Percentiles rank a stretch among this genome's conserved stretches.
Evolutionary conservation across 257 asterid genomes (phyloP).

Genomic region (Nemophila menziesii): DNA sequence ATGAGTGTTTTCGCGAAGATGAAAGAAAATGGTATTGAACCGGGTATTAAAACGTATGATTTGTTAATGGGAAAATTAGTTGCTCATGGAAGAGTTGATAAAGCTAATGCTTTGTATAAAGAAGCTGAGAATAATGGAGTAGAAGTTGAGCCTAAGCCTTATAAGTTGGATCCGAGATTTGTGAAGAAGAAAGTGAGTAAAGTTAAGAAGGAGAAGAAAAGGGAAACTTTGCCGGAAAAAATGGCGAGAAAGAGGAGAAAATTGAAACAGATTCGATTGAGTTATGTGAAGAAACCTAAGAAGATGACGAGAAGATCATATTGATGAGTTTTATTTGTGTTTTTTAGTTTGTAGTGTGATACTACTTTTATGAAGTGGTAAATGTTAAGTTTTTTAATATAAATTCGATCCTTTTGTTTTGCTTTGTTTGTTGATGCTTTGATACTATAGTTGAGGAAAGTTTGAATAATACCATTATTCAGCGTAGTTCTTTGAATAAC

Average conservation of each 20-base stretch:
- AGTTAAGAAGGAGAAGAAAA: slow-evolving; percentile 71
- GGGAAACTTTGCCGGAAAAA: slow-evolving; percentile 89
- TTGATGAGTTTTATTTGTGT: slow-evolving; percentile 21
- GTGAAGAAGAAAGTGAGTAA: slow-evolving; percentile 45
- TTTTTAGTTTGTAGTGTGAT: slow-evolving; percentile 5
- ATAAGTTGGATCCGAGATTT: slow-evolving; percentile 64
- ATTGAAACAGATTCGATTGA: slow-evolving; percentile 57
- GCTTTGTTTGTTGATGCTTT: slow-evolving; percentile 1
- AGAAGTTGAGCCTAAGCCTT: slow-evolving; percentile 50
- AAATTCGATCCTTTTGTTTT: background rate
- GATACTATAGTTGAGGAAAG: background rate
- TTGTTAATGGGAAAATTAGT: slow-evolving; percentile 67
- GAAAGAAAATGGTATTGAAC: slow-evolving; percentile 70
- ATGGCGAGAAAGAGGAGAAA: slow-evolving; percentile 87
- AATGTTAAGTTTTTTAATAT: background rate
- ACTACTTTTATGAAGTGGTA: slow-evolving; percentile 14
- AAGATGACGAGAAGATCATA: slow-evolving; percentile 36
- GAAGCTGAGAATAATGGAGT: slow-evolving; percentile 65
- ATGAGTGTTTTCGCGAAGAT: slow-evolving; percentile 55
- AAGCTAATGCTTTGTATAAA: slow-evolving; percentile 68
- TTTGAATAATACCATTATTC: background rate
- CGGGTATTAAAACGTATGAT: slow-evolving; percentile 67
- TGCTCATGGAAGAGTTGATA: slow-evolving; percentile 62
- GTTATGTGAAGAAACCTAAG: slow-evolving; percentile 90
- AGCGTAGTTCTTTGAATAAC: background rate